Percentiles rank a stretch among this genome's conserved stretches.
Evolutionary conservation across 305 asterid genomes (phyloP).

Genomic region (Solanum hybrid): DNA sequence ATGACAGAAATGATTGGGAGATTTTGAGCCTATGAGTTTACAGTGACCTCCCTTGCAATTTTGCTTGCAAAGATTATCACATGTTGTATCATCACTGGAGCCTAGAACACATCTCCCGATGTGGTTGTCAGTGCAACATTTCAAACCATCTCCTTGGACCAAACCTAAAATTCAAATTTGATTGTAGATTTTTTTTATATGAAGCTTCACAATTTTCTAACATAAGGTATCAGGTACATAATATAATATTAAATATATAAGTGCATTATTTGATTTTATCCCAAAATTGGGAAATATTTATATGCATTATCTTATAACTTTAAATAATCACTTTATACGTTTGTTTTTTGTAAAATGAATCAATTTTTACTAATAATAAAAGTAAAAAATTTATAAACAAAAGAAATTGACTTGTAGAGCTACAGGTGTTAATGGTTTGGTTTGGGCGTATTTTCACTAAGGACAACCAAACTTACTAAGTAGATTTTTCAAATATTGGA

Average conservation of each 20-base stretch:
- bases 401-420: neutral
- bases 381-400: neutral
- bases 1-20: neutral
- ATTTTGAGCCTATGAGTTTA: neutral
- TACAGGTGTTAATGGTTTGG: neutral
- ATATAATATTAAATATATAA: neutral
- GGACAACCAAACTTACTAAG: neutral
- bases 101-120: neutral
- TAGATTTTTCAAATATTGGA: neutral
- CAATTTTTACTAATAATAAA: neutral
- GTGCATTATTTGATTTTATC: neutral
- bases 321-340: neutral
- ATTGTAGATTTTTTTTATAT: neutral
- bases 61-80: neutral
- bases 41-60: neutral
- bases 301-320: neutral
- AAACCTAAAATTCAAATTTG: neutral
- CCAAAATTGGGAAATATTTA: neutral
- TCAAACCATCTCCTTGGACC: neutral
- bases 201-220: neutral
- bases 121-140: neutral
- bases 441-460: neutral
- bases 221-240: neutral
- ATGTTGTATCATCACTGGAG: neutral
- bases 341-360: neutral